A percentile compares a stretch with the other conserved stretches of the same genome.
phyloP scores from a whole-genome alignment of 768 basidiomycete species.

The Tricholoma matsutake region DNA sequence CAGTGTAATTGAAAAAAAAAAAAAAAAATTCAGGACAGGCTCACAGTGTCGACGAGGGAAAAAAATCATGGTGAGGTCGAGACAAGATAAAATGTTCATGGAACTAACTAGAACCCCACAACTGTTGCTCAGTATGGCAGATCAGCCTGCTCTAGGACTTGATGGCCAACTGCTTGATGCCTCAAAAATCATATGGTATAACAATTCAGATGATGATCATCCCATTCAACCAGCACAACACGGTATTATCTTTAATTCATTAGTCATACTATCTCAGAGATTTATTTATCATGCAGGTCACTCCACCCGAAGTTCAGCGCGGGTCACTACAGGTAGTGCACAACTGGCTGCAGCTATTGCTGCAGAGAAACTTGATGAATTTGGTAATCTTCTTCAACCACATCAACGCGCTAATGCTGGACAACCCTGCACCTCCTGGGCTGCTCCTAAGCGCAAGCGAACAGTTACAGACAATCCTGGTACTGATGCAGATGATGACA shows the following conservation, averaged over 20 bases:
- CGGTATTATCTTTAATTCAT: too few relatives aligned
- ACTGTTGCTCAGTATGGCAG: neutral
- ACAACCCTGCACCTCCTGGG: neutral
- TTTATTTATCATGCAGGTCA: too few relatives aligned
- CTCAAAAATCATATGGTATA: too few relatives aligned
- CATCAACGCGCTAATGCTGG: neutral
- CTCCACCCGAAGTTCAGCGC: too few relatives aligned
- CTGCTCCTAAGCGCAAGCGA: neutral
- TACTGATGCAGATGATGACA: neutral
- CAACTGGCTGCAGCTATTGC: neutral
- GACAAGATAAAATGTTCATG: neutral
- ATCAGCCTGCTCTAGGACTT: neutral
- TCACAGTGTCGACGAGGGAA: neutral
- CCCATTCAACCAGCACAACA: too few relatives aligned
- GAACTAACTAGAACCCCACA: neutral
- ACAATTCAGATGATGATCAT: too few relatives aligned
- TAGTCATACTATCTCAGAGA: too few relatives aligned
- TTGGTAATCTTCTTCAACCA: neutral
- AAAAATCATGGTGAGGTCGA: neutral
- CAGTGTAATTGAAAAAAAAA: neutral
- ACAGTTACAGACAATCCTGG: neutral
- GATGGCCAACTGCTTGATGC: neutral
- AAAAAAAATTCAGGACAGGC: neutral
- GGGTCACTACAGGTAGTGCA: too few relatives aligned
- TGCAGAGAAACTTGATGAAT: neutral